Evolutionary conservation across 2,329 filamentous ascomycete species (phyloP).

Genomic region (Xylaria arbuscula): DNA sequence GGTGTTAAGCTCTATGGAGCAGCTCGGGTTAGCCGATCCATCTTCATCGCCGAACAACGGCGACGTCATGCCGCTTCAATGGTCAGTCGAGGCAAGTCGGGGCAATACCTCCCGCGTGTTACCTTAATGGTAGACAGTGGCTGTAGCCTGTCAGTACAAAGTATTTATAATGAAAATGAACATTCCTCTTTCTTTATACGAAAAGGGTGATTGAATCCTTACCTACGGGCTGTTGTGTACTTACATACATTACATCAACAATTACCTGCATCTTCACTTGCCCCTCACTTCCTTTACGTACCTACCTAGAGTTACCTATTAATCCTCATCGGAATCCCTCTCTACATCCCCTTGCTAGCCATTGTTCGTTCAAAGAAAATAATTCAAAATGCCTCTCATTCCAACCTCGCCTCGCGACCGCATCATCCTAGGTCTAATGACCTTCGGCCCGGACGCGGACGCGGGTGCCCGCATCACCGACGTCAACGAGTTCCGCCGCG

Average conservation of each 20-base stretch:
- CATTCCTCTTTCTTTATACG: no score
- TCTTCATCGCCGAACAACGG: conserved; percentile 1
- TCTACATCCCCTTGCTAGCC: neutral
- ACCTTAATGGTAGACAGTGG: neutral
- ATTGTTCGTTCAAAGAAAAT: neutral
- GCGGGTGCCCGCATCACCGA: conserved; percentile 78
- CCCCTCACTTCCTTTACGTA: neutral
- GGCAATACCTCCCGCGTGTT: neutral
- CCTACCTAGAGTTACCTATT: no score
- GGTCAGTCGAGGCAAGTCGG: neutral
- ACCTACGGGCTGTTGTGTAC: no score
- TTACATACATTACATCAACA: no score
- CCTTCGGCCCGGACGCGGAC: conserved; percentile 74
- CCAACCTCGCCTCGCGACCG: conserved; percentile 65
- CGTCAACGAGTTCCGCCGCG: conserved; percentile 73
- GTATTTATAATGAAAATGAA: no score
- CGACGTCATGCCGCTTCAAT: neutral
- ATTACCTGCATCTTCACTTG: no score
- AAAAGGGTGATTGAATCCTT: no score
- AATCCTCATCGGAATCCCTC: neutral
- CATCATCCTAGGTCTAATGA: conserved; percentile 88
- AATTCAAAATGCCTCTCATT: conserved; percentile 59
- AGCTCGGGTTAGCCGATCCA: no score
- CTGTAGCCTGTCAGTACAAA: neutral
- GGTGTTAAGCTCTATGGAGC: no score